These are phyloP conservation scores for Populus hybrid DNA, from an alignment of 441 rosid species.

Conservation along the genomic window DNA sequence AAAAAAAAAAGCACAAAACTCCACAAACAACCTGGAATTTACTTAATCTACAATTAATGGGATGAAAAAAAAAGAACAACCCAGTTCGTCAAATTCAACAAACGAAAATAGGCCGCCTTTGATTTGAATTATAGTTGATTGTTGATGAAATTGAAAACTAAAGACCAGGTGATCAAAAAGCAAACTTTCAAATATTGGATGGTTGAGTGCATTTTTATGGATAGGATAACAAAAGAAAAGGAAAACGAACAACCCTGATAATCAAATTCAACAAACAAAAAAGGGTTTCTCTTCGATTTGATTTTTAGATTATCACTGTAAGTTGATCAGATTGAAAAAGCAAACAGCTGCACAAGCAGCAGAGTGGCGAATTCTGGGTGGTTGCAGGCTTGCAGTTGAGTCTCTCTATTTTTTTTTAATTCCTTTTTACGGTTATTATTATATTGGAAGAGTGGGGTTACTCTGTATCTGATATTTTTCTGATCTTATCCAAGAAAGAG, in stretches of 20 bases:
- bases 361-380: not conserved
- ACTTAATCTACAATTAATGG: not conserved
- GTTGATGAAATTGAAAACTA: not conserved
- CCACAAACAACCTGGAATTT: not conserved
- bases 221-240: not conserved
- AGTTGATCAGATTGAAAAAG: not conserved
- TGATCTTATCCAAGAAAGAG: conserved; percentile 35
- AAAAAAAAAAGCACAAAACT: not conserved
- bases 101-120: conserved; percentile 16
- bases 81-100: conserved; percentile 22
- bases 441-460: conserved; percentile 19
- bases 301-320: not conserved
- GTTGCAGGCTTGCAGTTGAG: not conserved
- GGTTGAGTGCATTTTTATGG: not conserved
- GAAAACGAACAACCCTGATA: not conserved
- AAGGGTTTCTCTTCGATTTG: not conserved
- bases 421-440: not conserved
- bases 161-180: not conserved
- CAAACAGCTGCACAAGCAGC: not conserved
- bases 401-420: too few relatives aligned
- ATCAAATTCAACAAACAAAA: not conserved
- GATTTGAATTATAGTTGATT: not conserved
- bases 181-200: not conserved
- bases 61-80: conserved; percentile 18
- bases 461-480: conserved; percentile 15